These are phyloP conservation scores for Xylaria digitata DNA, from an alignment of 2,329 filamentous ascomycete genomes.

Conservation along the genomic window DNA sequence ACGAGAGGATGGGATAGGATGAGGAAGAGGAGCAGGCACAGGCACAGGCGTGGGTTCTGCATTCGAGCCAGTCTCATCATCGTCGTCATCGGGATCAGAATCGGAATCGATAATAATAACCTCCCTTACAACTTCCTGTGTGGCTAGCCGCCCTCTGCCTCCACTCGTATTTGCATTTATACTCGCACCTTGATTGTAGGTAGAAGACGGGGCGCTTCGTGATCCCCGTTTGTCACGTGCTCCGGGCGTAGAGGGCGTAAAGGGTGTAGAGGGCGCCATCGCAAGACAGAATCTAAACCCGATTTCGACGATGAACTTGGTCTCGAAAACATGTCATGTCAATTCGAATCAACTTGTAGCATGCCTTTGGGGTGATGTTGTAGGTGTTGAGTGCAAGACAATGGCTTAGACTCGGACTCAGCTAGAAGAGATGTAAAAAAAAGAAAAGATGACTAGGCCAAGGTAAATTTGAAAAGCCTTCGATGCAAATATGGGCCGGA, in stretches of 20 bases:
- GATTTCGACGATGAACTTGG: too few species aligned
- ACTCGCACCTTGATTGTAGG: background rate
- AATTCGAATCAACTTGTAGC: background rate
- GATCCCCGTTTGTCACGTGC: background rate
- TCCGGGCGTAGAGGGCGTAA: background rate
- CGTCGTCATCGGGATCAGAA: background rate
- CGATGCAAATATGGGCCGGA: background rate
- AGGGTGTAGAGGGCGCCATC: background rate
- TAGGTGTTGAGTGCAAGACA: background rate
- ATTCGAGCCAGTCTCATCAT: background rate
- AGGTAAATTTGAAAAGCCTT: background rate
- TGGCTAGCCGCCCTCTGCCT: background rate
- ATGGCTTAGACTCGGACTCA: background rate
- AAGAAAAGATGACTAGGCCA: background rate
- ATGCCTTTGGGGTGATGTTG: background rate
- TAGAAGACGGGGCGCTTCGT: background rate
- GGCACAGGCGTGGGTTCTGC: background rate
- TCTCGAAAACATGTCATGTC: background rate
- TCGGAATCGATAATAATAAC: slow-evolving; percentile 26
- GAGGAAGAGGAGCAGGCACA: background rate
- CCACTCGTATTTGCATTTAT: background rate
- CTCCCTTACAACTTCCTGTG: background rate
- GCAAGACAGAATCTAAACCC: background rate
- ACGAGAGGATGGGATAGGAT: background rate
- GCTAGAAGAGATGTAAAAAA: background rate